phyloP scores from a whole-genome alignment of 169 alveolate species.

The Plasmodium cynomolgi region DNA sequence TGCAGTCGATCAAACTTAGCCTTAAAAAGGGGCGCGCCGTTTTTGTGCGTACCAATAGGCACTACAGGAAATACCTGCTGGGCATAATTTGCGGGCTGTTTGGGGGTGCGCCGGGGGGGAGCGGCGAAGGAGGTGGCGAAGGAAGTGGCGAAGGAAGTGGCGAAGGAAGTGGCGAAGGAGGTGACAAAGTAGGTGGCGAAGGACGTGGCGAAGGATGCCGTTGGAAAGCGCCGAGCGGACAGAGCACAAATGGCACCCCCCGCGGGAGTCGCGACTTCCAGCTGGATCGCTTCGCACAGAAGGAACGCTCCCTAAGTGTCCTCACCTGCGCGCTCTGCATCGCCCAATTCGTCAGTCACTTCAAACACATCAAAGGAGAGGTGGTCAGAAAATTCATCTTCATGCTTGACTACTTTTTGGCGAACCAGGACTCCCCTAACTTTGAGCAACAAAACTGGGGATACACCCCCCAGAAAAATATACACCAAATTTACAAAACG shows the following conservation, averaged over 20 bases:
- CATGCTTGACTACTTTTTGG: constrained; percentile 21
- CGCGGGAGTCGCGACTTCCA: not conserved
- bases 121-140: too few relatives aligned
- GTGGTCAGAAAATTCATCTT: constrained; percentile 25
- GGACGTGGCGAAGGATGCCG: not conserved
- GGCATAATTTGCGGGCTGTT: constrained; percentile 36
- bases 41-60: constrained; percentile 28
- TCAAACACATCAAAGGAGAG: constrained; percentile 42
- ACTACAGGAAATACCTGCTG: constrained; percentile 35
- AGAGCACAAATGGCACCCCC: not conserved
- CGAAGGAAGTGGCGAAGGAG: not conserved
- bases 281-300: not conserved
- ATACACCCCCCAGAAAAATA: constrained; percentile 8
- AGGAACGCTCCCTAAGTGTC: constrained; percentile 10
- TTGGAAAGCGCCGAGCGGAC: not conserved
- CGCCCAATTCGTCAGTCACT: constrained; percentile 35
- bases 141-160: not conserved
- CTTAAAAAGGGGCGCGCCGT: constrained; percentile 17
- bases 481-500: constrained; percentile 49
- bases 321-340: constrained; percentile 64
- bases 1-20: constrained; percentile 16
- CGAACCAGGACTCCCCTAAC: constrained; percentile 13
- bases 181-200: not conserved
- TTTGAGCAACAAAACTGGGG: constrained; percentile 1
- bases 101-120: not conserved